phyloP scores from a whole-genome alignment of 495 filamentous ascomycete genomes.

The Talaromyces stipitatus region DNA sequence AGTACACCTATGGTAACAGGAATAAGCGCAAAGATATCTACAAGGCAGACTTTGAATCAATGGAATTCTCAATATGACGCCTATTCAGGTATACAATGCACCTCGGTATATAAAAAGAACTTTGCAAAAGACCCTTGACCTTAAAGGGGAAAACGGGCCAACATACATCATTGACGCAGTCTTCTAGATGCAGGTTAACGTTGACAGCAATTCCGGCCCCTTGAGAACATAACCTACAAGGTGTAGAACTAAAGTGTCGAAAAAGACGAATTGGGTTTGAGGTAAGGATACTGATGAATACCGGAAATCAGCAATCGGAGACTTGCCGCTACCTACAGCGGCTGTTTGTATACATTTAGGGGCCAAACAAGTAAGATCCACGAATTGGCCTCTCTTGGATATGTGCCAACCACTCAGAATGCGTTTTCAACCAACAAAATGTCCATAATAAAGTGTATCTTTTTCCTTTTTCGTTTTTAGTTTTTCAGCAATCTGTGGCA shows the following conservation, averaged over 20 bases:
- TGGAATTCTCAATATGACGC: not conserved
- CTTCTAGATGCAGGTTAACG: not conserved
- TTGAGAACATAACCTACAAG: not conserved
- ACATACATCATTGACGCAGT: not conserved
- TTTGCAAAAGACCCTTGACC: not conserved
- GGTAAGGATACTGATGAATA: too few species aligned
- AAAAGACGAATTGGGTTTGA: not conserved
- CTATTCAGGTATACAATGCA: not conserved
- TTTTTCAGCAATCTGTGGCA: too few species aligned
- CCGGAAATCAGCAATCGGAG: too few species aligned
- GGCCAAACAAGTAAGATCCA: not conserved
- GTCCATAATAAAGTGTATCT: not conserved
- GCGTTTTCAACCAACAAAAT: not conserved
- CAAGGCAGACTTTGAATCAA: not conserved
- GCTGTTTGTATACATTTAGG: not conserved
- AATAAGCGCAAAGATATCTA: too few species aligned
- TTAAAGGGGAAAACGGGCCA: not conserved
- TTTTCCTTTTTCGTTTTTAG: not conserved
- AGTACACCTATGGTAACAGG: too few species aligned
- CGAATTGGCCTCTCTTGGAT: not conserved
- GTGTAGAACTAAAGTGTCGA: not conserved
- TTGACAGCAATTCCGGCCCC: too few species aligned
- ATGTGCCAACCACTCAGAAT: not conserved
- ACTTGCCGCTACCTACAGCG: too few species aligned
- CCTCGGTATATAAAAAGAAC: not conserved